Evolutionary conservation across 331 rosid species (phyloP).

Genomic region (Quercus phellos): DNA sequence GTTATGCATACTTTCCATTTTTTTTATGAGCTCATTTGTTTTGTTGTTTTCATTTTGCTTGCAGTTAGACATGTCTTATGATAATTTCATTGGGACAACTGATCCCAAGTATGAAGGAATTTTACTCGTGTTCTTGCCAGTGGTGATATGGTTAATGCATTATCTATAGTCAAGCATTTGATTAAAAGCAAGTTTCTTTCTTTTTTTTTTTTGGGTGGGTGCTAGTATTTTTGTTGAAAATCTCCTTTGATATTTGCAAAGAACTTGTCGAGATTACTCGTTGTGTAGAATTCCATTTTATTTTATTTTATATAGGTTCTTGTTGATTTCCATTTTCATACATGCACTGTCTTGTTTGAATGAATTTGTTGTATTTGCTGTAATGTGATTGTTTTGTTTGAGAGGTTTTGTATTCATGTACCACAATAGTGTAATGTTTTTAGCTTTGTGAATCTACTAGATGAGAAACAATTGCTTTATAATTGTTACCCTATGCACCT

Average conservation of each 20-base stretch:
- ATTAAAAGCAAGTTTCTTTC: neutral
- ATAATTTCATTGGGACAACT: conserved; percentile 86
- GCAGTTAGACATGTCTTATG: conserved; percentile 79
- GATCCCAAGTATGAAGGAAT: conserved; percentile 85
- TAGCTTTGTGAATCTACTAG: conserved; percentile 41
- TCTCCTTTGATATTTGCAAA: neutral
- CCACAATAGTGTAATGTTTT: conserved; percentile 8
- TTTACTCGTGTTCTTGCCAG: conserved; percentile 86
- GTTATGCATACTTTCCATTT: neutral
- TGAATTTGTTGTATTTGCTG: too few species aligned
- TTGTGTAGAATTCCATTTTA: neutral
- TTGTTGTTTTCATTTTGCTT: neutral
- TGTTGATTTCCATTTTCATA: too few species aligned
- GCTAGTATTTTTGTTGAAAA: neutral
- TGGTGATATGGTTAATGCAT: conserved; percentile 40
- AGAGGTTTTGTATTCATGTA: conserved; percentile 6
- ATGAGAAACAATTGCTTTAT: conserved; percentile 79
- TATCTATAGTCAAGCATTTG: neutral
- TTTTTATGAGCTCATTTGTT: neutral
- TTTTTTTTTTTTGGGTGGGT: neutral
- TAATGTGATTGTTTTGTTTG: neutral
- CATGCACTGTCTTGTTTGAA: too few species aligned
- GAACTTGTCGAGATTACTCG: neutral
- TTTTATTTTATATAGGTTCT: too few species aligned
- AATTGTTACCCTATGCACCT: conserved; percentile 81